These are phyloP conservation scores for Naganishia cerealis DNA, from an alignment of 1,284 basidiomycete genomes.

Conservation along the genomic window DNA sequence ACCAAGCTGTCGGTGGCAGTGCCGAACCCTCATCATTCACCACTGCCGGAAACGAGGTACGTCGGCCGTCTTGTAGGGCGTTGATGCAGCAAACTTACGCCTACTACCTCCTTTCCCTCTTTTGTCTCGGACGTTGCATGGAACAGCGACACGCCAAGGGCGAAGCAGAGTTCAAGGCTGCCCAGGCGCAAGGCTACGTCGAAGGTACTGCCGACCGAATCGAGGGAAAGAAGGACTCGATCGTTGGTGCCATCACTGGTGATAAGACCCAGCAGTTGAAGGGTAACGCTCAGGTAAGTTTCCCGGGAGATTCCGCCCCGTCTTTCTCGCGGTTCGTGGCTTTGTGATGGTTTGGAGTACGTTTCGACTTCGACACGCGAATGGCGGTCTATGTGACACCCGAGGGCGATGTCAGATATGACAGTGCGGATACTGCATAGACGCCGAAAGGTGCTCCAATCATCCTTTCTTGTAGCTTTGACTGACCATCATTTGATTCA, in stretches of 20 bases:
- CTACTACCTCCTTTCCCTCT: neutral
- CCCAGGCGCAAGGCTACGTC: constrained; percentile 53
- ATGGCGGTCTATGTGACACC: neutral
- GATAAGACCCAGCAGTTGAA: constrained; percentile 64
- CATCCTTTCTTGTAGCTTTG: neutral
- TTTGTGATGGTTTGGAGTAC: no score
- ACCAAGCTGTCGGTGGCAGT: constrained; percentile 49
- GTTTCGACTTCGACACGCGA: neutral
- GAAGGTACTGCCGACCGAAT: constrained; percentile 64
- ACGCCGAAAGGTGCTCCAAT: neutral
- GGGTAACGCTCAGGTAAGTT: constrained; percentile 55
- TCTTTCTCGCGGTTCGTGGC: neutral
- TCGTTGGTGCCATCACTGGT: constrained; percentile 66
- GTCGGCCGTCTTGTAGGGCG: neutral
- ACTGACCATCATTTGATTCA: neutral
- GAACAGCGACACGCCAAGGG: constrained; percentile 60
- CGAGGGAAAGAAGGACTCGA: constrained; percentile 64
- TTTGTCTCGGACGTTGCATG: neutral
- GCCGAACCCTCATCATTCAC: constrained; percentile 48
- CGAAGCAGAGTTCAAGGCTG: constrained; percentile 57
- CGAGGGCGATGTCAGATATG: neutral
- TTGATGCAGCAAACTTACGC: neutral
- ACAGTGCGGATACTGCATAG: no score
- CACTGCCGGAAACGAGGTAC: constrained; percentile 62
- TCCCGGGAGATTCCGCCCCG: neutral